These are phyloP conservation scores for Pseudogymnoascus sp. DNA, from an alignment of 2,329 filamentous ascomycete species.

Conservation along the genomic window DNA sequence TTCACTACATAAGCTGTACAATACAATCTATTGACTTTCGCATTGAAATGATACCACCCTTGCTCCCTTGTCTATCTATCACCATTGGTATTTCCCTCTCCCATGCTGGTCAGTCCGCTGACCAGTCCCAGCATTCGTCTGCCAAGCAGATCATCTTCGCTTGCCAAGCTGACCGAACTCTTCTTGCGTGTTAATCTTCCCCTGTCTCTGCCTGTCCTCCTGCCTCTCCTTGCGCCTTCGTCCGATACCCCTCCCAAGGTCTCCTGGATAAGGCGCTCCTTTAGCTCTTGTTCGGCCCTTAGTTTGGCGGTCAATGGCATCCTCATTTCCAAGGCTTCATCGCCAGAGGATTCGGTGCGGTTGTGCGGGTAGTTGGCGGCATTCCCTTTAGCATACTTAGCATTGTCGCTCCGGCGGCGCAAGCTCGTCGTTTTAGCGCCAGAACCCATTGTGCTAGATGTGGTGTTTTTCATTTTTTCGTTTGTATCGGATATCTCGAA, in stretches of 20 bases:
- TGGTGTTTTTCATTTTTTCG: constrained; percentile 28
- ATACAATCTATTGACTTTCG: background rate
- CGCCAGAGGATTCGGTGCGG: constrained; percentile 40
- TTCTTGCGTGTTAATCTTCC: constrained; percentile 29
- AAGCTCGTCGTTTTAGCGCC: constrained; percentile 11
- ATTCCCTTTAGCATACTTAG: background rate
- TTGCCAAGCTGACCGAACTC: constrained; percentile 46
- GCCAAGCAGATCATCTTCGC: constrained; percentile 49
- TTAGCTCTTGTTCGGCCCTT: constrained; percentile 37
- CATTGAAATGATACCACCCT: background rate
- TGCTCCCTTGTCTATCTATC: background rate
- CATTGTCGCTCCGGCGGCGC: constrained; percentile 10
- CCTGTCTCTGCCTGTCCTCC: constrained; percentile 13
- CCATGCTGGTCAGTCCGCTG: constrained; percentile 41
- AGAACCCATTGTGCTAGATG: constrained; percentile 13
- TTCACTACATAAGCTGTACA: background rate
- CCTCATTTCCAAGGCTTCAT: constrained; percentile 83
- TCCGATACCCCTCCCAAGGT: constrained; percentile 14
- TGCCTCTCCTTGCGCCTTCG: constrained; percentile 25
- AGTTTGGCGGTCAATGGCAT: constrained; percentile 39
- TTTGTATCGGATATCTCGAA: constrained; percentile 50
- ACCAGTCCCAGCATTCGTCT: constrained; percentile 48
- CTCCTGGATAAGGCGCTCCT: constrained; percentile 23
- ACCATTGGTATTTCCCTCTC: constrained; percentile 14
- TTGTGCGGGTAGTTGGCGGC: constrained; percentile 15